These are phyloP conservation scores for Metschnikowia shivogae DNA, from an alignment of 805 yeast species.

Conservation along the genomic window DNA sequence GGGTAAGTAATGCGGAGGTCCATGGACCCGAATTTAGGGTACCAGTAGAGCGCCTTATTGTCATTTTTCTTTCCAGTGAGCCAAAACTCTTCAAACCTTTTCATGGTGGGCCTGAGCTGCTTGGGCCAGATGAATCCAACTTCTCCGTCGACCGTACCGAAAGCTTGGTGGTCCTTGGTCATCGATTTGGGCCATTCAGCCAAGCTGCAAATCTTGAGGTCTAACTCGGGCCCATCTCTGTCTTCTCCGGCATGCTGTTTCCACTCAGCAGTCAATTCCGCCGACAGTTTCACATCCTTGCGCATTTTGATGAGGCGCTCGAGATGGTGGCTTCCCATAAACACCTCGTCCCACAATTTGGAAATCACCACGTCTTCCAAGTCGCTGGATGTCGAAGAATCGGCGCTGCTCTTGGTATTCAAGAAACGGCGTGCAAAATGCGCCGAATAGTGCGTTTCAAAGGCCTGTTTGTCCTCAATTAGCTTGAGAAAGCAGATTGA, in stretches of 20 bases:
- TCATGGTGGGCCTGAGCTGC: constrained; percentile 33
- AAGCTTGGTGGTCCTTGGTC: constrained; percentile 40
- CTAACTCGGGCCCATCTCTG: constrained; percentile 28
- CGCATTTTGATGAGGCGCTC: constrained; percentile 84
- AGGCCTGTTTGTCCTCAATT: constrained; percentile 77
- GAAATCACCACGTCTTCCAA: constrained; percentile 66
- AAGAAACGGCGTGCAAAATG: constrained; percentile 78
- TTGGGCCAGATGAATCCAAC: constrained; percentile 36
- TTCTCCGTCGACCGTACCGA: constrained; percentile 21
- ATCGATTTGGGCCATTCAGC: constrained; percentile 44
- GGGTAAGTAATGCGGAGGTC: constrained; percentile 72
- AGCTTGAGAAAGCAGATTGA: constrained; percentile 62
- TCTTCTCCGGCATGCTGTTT: constrained; percentile 18
- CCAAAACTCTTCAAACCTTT: constrained; percentile 41
- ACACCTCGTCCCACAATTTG: constrained; percentile 69
- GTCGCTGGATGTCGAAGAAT: constrained; percentile 30
- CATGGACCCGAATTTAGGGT: constrained; percentile 76
- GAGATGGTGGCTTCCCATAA: constrained; percentile 59
- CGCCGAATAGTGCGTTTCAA: constrained; percentile 78
- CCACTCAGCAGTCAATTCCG: constrained; percentile 39
- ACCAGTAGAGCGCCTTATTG: constrained; percentile 57
- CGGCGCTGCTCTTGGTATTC: constrained; percentile 28
- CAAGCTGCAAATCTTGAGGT: constrained; percentile 41
- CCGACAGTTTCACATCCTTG: constrained; percentile 59
- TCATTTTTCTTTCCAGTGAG: constrained; percentile 35